phyloP scores from a whole-genome alignment of 169 alveolate species.

The Plasmodium inui region DNA sequence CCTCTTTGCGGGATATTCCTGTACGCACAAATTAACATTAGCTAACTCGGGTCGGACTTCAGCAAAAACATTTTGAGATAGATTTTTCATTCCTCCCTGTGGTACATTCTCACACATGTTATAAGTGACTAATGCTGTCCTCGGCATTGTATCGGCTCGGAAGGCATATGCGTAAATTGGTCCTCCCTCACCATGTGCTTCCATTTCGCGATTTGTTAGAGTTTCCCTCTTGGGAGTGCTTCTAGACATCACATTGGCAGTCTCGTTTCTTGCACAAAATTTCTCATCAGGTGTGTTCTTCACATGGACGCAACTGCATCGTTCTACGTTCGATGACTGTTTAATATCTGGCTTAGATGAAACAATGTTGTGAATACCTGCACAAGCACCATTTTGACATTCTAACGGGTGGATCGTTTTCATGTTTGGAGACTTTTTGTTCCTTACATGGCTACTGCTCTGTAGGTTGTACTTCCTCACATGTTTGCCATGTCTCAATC shows the following conservation, averaged over 20 bases:
- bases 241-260: background rate
- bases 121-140: background rate
- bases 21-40: constrained; percentile 1
- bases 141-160: background rate
- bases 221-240: background rate
- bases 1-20: background rate
- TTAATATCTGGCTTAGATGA: background rate
- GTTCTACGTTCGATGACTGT: background rate
- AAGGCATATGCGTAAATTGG: background rate
- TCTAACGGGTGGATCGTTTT: background rate
- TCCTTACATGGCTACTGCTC: background rate
- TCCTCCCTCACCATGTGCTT: background rate
- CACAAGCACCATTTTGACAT: background rate
- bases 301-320: background rate
- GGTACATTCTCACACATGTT: constrained; percentile 2
- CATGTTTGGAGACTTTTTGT: background rate
- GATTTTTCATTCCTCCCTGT: background rate
- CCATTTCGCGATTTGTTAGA: background rate
- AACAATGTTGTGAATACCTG: background rate
- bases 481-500: background rate
- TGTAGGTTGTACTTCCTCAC: background rate
- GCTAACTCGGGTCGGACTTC: background rate
- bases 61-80: background rate
- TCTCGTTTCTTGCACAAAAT: background rate
- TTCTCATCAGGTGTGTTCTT: constrained; percentile 11